Conservation (phyloP, 2,329 filamentous ascomycete genomes). For the Cladophialophora yegresii region DNA sequence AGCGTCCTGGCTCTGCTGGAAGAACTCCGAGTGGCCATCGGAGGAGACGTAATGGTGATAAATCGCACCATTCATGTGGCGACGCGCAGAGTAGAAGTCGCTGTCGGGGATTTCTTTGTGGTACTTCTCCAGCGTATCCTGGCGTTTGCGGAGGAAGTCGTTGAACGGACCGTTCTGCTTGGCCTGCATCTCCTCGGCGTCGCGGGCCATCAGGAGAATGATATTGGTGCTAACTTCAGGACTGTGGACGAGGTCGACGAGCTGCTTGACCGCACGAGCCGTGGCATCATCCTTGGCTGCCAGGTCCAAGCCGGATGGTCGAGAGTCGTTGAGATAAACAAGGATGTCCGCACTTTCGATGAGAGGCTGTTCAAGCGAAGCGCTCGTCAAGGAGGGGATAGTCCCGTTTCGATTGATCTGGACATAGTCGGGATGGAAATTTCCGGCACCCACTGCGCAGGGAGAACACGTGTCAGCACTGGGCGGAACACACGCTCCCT, state of each 20-base stretch:
- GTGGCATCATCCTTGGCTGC: constrained; percentile 17
- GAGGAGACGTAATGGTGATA: constrained; percentile 21
- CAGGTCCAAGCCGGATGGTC: constrained; percentile 8
- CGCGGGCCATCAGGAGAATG: constrained; percentile 30
- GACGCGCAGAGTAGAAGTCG: constrained; percentile 24
- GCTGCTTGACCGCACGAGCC: constrained; percentile 11
- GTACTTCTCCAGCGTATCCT: constrained; percentile 24
- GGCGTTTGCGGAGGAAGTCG: constrained; percentile 19
- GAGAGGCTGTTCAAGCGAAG: constrained; percentile 17
- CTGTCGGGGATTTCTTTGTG: constrained; percentile 18
- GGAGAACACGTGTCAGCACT: background rate
- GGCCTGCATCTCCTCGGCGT: constrained; percentile 24
- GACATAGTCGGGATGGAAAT: constrained; percentile 26
- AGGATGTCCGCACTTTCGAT: constrained; percentile 25
- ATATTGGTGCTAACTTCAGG: constrained; percentile 28
- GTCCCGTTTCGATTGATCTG: constrained; percentile 27
- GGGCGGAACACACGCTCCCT: background rate
- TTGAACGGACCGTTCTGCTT: constrained; percentile 20
- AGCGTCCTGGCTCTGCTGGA: constrained; percentile 13
- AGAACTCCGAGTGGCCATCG: constrained; percentile 22
- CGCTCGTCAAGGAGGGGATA: constrained; percentile 22
- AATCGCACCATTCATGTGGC: constrained; percentile 20
- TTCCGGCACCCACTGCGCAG: constrained; percentile 21
- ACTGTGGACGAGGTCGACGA: constrained; percentile 28
- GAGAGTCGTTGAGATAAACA: constrained; percentile 15